Conservation (phyloP, 2,329 filamentous ascomycete genomes). For the Nemania sp. region DNA sequence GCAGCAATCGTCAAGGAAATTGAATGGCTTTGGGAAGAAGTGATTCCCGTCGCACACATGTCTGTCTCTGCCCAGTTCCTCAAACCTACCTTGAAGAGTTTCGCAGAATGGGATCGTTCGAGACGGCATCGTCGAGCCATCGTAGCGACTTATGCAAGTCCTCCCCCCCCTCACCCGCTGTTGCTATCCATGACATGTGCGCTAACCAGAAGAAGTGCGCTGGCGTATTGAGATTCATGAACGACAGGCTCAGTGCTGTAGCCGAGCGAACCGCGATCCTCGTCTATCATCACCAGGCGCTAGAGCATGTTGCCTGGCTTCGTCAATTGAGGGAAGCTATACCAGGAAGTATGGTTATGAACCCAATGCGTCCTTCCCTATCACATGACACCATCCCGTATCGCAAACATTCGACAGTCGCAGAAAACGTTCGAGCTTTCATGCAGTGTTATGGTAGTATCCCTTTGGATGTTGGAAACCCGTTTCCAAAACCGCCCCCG, state of each 20-base stretch:
- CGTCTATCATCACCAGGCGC: conserved; percentile 22
- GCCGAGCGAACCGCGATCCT: conserved; percentile 19
- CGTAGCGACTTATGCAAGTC: conserved; percentile 25
- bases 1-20: conserved; percentile 35
- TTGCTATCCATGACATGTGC: background rate
- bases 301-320: conserved; percentile 13
- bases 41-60: conserved; percentile 42
- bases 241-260: conserved; percentile 19
- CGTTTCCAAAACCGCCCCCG: conserved; percentile 12
- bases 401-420: conserved; percentile 10
- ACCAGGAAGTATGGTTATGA: background rate
- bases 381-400: conserved; percentile 1
- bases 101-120: conserved; percentile 16
- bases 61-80: conserved; percentile 39
- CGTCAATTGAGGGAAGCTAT: background rate
- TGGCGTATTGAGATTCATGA: conserved; percentile 23
- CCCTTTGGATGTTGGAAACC: conserved; percentile 23
- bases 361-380: background rate
- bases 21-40: conserved; percentile 41
- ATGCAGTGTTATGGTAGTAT: conserved; percentile 34
- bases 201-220: conserved; percentile 17
- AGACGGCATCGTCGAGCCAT: conserved; percentile 8
- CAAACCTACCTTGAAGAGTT: conserved; percentile 29
- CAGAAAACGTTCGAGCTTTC: conserved; percentile 26
- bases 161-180: background rate